phyloP scores from a whole-genome alignment of 2,329 filamentous ascomycete genomes.

The Raffaelea albimanens region DNA sequence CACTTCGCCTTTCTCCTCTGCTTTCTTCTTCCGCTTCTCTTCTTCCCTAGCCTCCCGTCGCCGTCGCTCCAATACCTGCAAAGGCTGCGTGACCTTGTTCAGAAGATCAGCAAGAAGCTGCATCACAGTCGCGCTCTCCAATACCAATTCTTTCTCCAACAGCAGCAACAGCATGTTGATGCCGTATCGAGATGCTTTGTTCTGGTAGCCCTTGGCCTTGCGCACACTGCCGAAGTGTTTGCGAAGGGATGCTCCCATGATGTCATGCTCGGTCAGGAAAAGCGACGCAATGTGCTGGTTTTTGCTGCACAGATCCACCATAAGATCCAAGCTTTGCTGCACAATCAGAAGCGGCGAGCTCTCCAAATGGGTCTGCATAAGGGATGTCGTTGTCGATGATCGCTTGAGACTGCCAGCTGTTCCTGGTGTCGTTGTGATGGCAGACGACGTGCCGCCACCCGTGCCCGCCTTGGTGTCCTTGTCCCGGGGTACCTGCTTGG shows the following conservation, averaged over 20 bases:
- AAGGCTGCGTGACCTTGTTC: slow-evolving; percentile 77
- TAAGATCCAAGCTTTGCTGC: slow-evolving; percentile 82
- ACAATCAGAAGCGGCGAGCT: slow-evolving; percentile 91
- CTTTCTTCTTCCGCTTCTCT: slow-evolving; percentile 30
- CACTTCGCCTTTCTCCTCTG: slow-evolving; percentile 15
- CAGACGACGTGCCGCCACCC: slow-evolving; percentile 10
- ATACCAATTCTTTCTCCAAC: slow-evolving; percentile 87
- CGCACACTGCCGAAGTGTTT: slow-evolving; percentile 62
- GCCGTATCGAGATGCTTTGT: slow-evolving; percentile 75
- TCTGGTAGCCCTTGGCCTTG: slow-evolving; percentile 84
- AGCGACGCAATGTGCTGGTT: slow-evolving; percentile 83
- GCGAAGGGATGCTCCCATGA: slow-evolving; percentile 57
- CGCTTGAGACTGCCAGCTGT: slow-evolving; percentile 25
- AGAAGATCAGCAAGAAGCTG: slow-evolving; percentile 81
- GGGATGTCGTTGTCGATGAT: not conserved
- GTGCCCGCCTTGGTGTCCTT: slow-evolving; percentile 38
- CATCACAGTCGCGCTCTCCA: slow-evolving; percentile 96
- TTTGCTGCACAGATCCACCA: slow-evolving; percentile 74
- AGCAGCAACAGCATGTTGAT: slow-evolving; percentile 84
- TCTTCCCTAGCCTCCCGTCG: slow-evolving; percentile 63
- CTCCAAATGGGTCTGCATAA: slow-evolving; percentile 60
- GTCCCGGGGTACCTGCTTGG: slow-evolving; percentile 61
- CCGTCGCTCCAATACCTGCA: slow-evolving; percentile 73
- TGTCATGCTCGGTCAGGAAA: slow-evolving; percentile 90
- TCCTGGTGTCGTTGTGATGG: slow-evolving; percentile 65